Conservation (phyloP, 225 moss, liverwort and hornwort species). For the Rhytidiadelphus loreus region DNA sequence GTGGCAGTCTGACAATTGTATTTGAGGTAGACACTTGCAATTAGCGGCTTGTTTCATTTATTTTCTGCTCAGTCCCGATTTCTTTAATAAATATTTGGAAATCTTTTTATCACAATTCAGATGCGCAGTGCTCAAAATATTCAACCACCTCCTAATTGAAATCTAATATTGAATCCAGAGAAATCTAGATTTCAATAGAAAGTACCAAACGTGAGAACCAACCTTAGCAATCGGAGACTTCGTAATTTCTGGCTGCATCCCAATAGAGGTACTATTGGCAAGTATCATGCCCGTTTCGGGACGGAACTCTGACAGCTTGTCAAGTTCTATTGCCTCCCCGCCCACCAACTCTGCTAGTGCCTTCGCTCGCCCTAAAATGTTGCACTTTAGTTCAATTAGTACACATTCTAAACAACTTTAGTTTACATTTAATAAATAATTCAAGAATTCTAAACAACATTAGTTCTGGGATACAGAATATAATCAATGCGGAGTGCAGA, state of each 20-base stretch:
- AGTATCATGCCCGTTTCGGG: conserved; percentile 73
- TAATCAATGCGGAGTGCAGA: background rate
- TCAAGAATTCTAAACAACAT: background rate
- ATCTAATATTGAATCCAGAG: background rate
- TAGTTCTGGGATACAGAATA: background rate
- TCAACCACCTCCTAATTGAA: background rate
- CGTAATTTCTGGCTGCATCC: conserved; percentile 70
- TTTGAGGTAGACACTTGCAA: background rate
- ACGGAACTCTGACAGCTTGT: conserved; percentile 44
- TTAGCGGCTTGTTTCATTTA: background rate
- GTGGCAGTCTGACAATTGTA: background rate
- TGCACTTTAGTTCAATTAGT: background rate
- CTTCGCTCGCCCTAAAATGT: conserved; percentile 42
- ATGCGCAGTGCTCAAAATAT: background rate
- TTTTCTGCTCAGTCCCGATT: background rate
- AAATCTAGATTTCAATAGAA: background rate
- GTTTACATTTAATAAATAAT: background rate
- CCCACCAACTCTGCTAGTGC: conserved; percentile 47
- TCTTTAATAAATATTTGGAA: background rate
- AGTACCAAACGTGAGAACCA: background rate
- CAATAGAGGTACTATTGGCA: conserved; percentile 77
- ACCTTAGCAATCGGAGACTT: conserved; percentile 59
- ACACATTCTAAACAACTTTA: background rate
- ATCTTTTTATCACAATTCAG: background rate
- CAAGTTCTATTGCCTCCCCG: conserved; percentile 59